Conservation (phyloP, 495 filamentous ascomycete genomes). For the Glonium stellatum region DNA sequence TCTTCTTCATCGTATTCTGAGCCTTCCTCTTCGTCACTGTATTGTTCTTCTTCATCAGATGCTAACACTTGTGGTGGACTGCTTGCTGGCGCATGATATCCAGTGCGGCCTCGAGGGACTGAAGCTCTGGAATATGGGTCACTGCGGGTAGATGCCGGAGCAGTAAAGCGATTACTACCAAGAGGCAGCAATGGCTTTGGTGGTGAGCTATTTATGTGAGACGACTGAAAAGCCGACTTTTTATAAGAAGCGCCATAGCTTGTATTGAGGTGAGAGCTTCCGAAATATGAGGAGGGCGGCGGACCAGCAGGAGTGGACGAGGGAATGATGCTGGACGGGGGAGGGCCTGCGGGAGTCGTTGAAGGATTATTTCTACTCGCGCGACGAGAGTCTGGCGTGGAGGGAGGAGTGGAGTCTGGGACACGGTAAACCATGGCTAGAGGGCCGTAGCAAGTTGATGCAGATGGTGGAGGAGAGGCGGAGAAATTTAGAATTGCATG, state of each 20-base stretch:
- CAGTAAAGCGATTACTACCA: conserved; percentile 18
- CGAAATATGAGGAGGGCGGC: conserved; percentile 55
- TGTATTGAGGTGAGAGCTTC: conserved; percentile 56
- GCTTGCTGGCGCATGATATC: conserved; percentile 35
- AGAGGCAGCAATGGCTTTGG: conserved; percentile 35
- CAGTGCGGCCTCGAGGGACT: conserved; percentile 18
- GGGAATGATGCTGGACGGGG: conserved; percentile 51
- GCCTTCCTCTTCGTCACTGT: conserved; percentile 34
- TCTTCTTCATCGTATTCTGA: conserved; percentile 29
- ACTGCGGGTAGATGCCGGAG: conserved; percentile 8
- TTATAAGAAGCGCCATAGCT: conserved; percentile 12
- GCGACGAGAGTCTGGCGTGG: conserved; percentile 29
- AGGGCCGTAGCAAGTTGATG: background rate
- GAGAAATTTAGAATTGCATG: background rate
- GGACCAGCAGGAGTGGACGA: conserved; percentile 71
- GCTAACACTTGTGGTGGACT: conserved; percentile 28
- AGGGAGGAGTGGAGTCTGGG: conserved; percentile 22
- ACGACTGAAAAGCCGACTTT: background rate
- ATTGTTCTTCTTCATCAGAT: conserved; percentile 35
- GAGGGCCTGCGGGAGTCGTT: conserved; percentile 70
- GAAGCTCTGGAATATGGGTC: background rate
- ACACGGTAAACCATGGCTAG: conserved; percentile 23
- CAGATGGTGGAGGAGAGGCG: background rate
- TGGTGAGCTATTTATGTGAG: conserved; percentile 10
- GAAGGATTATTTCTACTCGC: conserved; percentile 44